Evolutionary conservation across 1,139 yeast genomes (phyloP).

Genomic region (Magnusiomyces paraingens): DNA sequence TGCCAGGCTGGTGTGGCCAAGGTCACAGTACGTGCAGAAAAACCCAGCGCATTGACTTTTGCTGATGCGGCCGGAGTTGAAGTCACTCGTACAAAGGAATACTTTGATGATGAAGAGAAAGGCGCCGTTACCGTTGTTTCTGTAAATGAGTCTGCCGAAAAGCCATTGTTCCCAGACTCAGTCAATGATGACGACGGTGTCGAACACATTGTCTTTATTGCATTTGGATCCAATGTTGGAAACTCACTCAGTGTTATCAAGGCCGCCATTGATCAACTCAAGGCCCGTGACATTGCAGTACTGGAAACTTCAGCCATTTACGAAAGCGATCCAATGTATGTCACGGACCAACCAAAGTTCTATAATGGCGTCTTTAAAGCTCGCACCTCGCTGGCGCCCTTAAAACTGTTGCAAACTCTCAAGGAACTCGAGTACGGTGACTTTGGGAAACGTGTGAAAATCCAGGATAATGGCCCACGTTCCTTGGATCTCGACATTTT

Average conservation of each 20-base stretch:
- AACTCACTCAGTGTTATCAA: constrained; percentile 56
- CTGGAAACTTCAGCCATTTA: constrained; percentile 68
- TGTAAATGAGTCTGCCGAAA: background rate
- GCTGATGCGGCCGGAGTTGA: constrained; percentile 91
- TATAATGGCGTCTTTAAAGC: constrained; percentile 75
- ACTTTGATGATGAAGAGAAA: background rate
- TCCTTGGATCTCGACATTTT: constrained; percentile 83
- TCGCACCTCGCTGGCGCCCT: constrained; percentile 52
- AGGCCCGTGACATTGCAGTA: constrained; percentile 42
- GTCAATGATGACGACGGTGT: constrained; percentile 14
- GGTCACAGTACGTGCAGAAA: constrained; percentile 59
- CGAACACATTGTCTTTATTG: constrained; percentile 59
- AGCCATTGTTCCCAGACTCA: constrained; percentile 12
- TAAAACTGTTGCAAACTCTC: constrained; percentile 50
- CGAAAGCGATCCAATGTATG: constrained; percentile 90
- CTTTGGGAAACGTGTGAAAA: constrained; percentile 58
- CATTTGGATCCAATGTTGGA: constrained; percentile 88
- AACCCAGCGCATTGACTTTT: constrained; percentile 81
- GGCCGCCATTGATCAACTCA: constrained; percentile 49
- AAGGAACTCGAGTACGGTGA: constrained; percentile 73
- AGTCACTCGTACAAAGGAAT: constrained; percentile 40
- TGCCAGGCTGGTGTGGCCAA: constrained; percentile 38
- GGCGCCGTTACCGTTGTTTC: background rate
- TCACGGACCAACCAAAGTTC: constrained; percentile 71
- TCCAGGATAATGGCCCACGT: constrained; percentile 86